Evolutionary conservation across 2,329 filamentous ascomycete species (phyloP).

Genomic region (Mariannaea sp.): DNA sequence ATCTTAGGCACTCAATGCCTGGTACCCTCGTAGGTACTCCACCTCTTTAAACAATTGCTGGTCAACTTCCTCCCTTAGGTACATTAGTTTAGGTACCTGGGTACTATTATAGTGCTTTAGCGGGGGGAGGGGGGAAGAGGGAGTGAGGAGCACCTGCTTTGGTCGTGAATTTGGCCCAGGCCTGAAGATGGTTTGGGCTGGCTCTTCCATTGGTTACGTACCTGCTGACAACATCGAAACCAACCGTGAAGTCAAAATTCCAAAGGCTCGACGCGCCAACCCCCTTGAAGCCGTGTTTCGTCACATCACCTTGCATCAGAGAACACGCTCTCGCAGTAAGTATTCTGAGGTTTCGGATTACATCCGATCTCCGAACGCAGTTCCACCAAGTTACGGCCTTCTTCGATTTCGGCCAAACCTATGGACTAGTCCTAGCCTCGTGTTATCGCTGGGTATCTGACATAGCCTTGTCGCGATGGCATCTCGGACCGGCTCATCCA

Average conservation of each 20-base stretch:
- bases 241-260: slow-evolving; percentile 5
- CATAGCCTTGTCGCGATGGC: slow-evolving; percentile 24
- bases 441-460: slow-evolving; percentile 8
- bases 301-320: slow-evolving; percentile 1
- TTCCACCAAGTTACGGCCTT: not conserved
- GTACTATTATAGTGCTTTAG: no score
- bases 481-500: slow-evolving; percentile 29
- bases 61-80: no score
- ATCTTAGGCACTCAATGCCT: no score
- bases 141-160: no score
- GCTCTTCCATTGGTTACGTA: slow-evolving; percentile 6
- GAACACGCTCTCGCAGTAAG: not conserved
- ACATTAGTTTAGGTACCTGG: no score
- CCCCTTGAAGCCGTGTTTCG: not conserved
- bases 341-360: not conserved
- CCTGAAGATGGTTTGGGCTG: no score
- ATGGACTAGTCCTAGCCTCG: slow-evolving; percentile 23
- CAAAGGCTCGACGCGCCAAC: slow-evolving; percentile 8
- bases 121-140: no score
- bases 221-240: slow-evolving; percentile 8
- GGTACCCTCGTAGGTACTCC: no score
- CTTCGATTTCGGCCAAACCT: not conserved
- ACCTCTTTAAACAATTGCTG: no score
- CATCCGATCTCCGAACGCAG: slow-evolving; percentile 3
- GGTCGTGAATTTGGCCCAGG: no score